Percentiles rank a stretch among this genome's conserved stretches.
These are phyloP conservation scores for Eimeria tenella DNA, from an alignment of 169 alveolate species.

Conservation along the genomic window DNA sequence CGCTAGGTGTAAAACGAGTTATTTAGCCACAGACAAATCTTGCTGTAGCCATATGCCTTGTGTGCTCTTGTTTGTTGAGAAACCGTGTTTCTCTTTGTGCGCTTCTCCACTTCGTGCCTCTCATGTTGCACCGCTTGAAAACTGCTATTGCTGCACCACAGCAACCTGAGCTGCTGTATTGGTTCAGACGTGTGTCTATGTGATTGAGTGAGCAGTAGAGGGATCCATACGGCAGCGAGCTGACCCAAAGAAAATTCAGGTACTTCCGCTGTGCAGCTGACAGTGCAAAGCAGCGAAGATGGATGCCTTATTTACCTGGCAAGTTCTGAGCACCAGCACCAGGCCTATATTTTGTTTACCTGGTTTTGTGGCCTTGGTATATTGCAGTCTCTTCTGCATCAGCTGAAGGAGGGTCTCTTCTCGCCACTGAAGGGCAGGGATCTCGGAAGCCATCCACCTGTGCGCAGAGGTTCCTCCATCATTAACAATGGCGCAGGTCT, in stretches of 20 bases:
- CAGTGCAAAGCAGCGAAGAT: neutral
- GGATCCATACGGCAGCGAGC: no score
- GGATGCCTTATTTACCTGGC: no score
- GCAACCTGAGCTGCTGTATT: neutral
- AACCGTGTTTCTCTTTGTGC: neutral
- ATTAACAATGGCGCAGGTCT: neutral
- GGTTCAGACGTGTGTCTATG: no score
- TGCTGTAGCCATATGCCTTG: no score
- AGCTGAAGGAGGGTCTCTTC: conserved; percentile 37
- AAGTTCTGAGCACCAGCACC: no score
- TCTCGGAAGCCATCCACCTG: neutral
- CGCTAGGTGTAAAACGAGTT: no score
- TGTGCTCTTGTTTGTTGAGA: no score
- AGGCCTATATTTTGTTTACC: neutral
- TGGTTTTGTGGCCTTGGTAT: neutral
- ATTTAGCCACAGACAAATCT: no score
- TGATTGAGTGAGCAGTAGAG: no score
- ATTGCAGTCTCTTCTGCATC: conserved; percentile 53
- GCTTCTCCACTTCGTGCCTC: neutral
- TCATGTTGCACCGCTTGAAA: neutral
- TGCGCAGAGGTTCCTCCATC: neutral
- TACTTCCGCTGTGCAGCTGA: neutral
- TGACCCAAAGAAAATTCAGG: no score
- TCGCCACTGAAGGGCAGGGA: neutral
- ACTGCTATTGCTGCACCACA: neutral